Evolutionary conservation across 768 basidiomycete species (phyloP), one percentile per base, ranked within the genome.

Genomic region (Lentinus tigrinus): DNA sequence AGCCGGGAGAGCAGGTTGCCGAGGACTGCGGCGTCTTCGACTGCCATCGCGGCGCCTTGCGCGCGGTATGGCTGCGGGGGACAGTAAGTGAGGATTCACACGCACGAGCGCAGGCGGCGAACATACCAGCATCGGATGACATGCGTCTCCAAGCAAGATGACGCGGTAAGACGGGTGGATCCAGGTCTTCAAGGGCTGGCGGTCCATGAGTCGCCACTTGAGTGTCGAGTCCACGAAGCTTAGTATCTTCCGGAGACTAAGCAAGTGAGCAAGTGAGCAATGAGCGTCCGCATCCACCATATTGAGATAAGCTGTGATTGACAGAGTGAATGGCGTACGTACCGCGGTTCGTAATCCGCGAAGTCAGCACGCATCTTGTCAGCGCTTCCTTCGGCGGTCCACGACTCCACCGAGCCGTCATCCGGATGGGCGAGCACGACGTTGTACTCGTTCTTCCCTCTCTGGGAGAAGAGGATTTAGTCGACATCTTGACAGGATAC

Each of bases 21-120:
- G 21, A 81, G 67, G 10, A 80, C 77, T 0, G 80, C 78, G 0
- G 76, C 77, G 61, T 81, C 83, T 66, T 84, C 83, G 39, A 84
- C 72, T 61, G 82, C 70, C 67, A 75, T 75, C 4, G 76, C 76
- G 1, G 76, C 75, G 21, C 76, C 76, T 55, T 78, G 76, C 0
- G 76, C 76, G 47, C 76, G 74, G 66, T 78, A 78, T 1, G 76
- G 76, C 73, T 74, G 49, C 3, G 46, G 23, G 36, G 23, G 27
- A 43, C 19, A 21, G 47, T 23, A 4, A n/a, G 28, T 44, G 38
- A 53, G 53, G 8, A 13, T n/a, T 28, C 4, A 31, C 38, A 28
- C 34, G 36, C 19, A 27, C 11, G 51, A 11, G 16, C 23, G 36
- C 17, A 37, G 28, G 27, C 14, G 1, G 37, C 23, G 36, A 2